phyloP scores from a whole-genome alignment of 192 early-diverging fungal species.

The Gryganskiella cystojenkinii region DNA sequence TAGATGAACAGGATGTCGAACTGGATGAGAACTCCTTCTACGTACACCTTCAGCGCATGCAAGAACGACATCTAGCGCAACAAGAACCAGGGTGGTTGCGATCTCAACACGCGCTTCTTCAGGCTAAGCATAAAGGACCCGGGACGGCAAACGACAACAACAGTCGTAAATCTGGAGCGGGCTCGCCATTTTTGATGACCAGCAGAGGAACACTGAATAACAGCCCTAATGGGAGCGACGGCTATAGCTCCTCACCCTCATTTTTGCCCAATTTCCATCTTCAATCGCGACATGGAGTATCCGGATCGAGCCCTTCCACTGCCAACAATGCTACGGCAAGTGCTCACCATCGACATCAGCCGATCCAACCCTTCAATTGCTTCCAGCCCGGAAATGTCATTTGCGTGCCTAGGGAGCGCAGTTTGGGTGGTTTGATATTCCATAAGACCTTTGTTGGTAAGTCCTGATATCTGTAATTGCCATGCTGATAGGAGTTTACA shows the following conservation, averaged over 20 bases:
- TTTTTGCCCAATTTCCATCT: constrained; percentile 17
- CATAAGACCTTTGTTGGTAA: constrained; percentile 61
- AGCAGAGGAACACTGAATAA: constrained; percentile 3
- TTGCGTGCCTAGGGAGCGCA: constrained; percentile 59
- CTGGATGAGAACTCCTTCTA: constrained; percentile 51
- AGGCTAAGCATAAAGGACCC: constrained; percentile 36
- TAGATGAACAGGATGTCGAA: constrained; percentile 43
- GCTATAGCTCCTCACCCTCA: constrained; percentile 45
- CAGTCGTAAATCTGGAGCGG: not conserved
- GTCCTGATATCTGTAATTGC: constrained; percentile 1
- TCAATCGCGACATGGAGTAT: constrained; percentile 1
- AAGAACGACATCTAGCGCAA: constrained; percentile 30
- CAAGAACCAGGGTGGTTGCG: constrained; percentile 47
- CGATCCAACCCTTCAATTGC: constrained; percentile 36
- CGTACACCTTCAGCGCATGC: constrained; percentile 50
- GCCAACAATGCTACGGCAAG: not conserved
- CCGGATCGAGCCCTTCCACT: not conserved
- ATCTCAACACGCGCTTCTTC: constrained; percentile 39
- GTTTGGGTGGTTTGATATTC: constrained; percentile 53
- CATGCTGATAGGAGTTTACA: not conserved
- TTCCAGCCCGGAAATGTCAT: constrained; percentile 57
- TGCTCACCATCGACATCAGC: constrained; percentile 33
- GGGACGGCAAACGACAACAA: constrained; percentile 3
- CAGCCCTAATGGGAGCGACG: constrained; percentile 42
- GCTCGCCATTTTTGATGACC: constrained; percentile 23